phyloP scores from a whole-genome alignment of 2,329 filamentous ascomycete species.

The Pseudogymnoascus sp. region DNA sequence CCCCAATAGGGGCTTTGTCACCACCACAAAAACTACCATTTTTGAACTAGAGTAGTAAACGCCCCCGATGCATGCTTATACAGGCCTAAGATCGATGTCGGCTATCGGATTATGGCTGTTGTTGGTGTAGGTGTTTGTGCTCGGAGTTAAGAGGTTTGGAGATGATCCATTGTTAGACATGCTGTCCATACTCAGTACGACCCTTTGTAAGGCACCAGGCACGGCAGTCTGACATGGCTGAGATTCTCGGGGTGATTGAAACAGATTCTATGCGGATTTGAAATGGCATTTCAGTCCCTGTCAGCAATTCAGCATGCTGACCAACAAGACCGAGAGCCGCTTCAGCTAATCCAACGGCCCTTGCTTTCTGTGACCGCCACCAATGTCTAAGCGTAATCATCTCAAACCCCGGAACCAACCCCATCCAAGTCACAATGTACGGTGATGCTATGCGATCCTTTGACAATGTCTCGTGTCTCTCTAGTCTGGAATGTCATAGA shows the following conservation, averaged over 20 bases:
- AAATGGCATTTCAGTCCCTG: not conserved
- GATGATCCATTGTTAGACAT: not conserved
- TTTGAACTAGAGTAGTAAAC: not conserved
- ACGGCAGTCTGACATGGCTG: not conserved
- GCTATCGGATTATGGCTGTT: not conserved
- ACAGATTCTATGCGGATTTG: not conserved
- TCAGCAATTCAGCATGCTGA: not conserved
- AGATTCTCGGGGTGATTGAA: not conserved
- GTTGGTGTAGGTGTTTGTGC: not conserved
- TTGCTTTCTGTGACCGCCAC: not conserved
- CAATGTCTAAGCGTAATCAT: not conserved
- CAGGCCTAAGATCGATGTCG: not conserved
- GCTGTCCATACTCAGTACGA: not conserved
- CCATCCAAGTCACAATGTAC: not conserved
- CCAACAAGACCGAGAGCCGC: not conserved
- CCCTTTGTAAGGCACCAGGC: not conserved
- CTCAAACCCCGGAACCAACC: not conserved
- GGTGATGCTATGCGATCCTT: not conserved
- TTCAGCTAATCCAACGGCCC: not conserved
- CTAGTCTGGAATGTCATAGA: not conserved
- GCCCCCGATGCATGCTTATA: not conserved
- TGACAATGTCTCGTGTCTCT: not conserved
- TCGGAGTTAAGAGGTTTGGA: not conserved
- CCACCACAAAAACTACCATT: not conserved
- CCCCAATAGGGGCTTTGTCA: not conserved